A percentile compares a stretch with the other conserved stretches of the same genome.
phyloP scores from a whole-genome alignment of 208 protist genomes.

The Crithidia fasciculata region DNA sequence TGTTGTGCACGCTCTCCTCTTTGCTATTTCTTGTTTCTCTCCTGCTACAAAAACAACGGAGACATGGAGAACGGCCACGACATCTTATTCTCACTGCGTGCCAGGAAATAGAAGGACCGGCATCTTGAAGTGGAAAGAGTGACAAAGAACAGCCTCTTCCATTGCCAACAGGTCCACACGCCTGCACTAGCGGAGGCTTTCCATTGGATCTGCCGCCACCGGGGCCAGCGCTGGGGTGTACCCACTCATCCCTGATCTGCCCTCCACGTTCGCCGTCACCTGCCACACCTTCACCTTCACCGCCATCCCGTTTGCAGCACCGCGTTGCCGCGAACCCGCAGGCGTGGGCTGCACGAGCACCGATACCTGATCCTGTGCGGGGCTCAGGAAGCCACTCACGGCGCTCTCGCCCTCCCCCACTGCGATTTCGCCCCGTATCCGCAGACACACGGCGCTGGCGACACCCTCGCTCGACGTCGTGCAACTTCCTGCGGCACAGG shows the following conservation, averaged over 20 bases:
- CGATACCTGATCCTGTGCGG: slow-evolving; percentile 14
- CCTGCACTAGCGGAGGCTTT: slow-evolving; percentile 5
- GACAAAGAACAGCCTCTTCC: neutral
- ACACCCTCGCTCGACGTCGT: neutral
- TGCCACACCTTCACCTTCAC: slow-evolving; percentile 36
- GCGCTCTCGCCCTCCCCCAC: slow-evolving; percentile 31
- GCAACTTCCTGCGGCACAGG: neutral
- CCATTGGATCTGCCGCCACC: neutral
- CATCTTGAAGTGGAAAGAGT: neutral
- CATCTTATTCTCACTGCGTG: neutral
- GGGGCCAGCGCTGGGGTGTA: too few species aligned
- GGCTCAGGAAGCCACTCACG: slow-evolving; percentile 21
- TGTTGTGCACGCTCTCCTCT: too few species aligned
- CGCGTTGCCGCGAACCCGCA: neutral
- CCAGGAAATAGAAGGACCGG: neutral
- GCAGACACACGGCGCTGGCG: slow-evolving; percentile 15
- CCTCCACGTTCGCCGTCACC: neutral
- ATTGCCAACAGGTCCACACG: neutral
- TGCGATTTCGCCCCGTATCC: slow-evolving; percentile 17
- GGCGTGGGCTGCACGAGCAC: slow-evolving; percentile 24
- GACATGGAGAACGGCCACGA: neutral
- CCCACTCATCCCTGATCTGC: too few species aligned
- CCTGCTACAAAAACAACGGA: neutral
- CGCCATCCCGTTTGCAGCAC: neutral
- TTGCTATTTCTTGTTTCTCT: too few species aligned